Evolutionary conservation across 139 green algal genomes (phyloP), one percentile per base, ranked within the genome.

Genomic region (Axilococcus clingmanii): DNA sequence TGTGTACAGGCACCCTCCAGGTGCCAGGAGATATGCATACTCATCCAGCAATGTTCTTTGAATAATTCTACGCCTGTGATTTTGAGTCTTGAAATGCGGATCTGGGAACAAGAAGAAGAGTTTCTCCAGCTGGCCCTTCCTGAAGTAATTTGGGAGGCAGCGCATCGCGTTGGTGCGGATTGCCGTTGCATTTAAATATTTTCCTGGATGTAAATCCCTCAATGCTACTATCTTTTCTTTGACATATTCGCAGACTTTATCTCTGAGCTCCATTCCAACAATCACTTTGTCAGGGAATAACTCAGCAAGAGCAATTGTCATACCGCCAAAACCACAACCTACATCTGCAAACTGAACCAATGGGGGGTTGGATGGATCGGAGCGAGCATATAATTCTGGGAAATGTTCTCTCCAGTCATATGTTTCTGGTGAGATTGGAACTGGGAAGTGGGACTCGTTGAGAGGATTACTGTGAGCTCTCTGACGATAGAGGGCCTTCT

Each of bases 101-200:
- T 94, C 84, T 24, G 92, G 86, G 65, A 98, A 99, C 1, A 98
- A 77, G 75, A 99, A 99, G 76, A 99, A 98, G 30, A 99, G 72
- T 69, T 97, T 97, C 31, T 77, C 75, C 22, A 97, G 77, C 80
- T 95, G 82, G 0, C 83, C 92, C 55, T 95, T 95, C 1, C 50
- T 15, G 55, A 98, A 97, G 69, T 89, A 96, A 76, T 97, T 82
- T 20, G 86, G 77, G 28, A 98, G 69, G 72, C 87, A 87, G 65
- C 94, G 94, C 84, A 94, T 92, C 29, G 88, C 76, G 64, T 99
- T 99, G 36, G 76, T 88, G 46, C 92, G 79, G 23, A 97, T 36
- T 5, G 73, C 72, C 0, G 69, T 72, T 12, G 88, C 68, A 72
- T 97, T 99, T 19, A 20, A 38, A 57, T 72, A 80, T 40, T 72